These are phyloP conservation scores for Sclerotinia glacialis DNA, from an alignment of 2,329 filamentous ascomycete genomes.

Conservation along the genomic window DNA sequence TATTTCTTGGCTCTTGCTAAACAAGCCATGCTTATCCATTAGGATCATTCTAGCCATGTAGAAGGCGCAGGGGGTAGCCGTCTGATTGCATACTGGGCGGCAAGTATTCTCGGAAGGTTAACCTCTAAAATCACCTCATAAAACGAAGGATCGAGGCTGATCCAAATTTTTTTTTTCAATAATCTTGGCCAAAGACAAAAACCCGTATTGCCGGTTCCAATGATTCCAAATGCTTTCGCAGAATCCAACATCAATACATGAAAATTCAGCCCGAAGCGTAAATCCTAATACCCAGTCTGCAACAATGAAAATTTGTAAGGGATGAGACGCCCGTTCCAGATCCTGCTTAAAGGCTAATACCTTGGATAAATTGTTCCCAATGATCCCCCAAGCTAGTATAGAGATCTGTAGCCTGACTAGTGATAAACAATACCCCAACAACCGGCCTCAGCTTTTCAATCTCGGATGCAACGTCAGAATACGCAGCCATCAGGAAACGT, in stretches of 20 bases:
- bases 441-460: slow-evolving; percentile 8
- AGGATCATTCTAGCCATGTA: not conserved
- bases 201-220: not conserved
- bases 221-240: not conserved
- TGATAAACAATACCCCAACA: slow-evolving; percentile 14
- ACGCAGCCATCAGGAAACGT: slow-evolving; percentile 10
- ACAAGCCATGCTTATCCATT: not conserved
- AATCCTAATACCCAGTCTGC: not conserved
- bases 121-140: not conserved
- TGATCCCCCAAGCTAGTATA: slow-evolving; percentile 18
- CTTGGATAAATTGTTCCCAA: slow-evolving; percentile 20
- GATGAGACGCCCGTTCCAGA: not conserved
- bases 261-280: not conserved
- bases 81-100: not conserved
- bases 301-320: not conserved
- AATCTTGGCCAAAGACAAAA: not conserved
- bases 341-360: slow-evolving; percentile 13
- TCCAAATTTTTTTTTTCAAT: not conserved
- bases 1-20: not conserved
- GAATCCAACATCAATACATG: not conserved
- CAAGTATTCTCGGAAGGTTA: not conserved
- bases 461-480: slow-evolving; percentile 12
- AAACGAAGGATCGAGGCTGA: not conserved
- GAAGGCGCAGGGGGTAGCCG: slow-evolving; percentile 4
- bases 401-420: slow-evolving; percentile 14